These are phyloP conservation scores for Blastobotrys malaysiensis DNA, from an alignment of 1,139 yeast genomes.

Conservation along the genomic window DNA sequence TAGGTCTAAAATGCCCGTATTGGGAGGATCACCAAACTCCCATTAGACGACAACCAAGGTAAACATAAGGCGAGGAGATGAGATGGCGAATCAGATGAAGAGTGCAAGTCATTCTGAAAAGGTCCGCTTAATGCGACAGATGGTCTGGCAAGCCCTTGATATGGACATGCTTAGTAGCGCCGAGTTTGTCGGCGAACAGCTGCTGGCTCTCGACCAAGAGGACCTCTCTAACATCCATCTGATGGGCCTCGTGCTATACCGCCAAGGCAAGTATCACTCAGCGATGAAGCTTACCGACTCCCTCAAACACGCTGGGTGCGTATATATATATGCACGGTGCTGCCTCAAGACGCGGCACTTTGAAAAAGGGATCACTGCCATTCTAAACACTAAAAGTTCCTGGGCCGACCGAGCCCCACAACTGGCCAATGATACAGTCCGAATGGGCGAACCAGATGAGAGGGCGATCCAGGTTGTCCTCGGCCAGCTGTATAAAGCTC, in stretches of 20 bases:
- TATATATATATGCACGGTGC: conserved; percentile 61
- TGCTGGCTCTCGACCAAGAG: conserved; percentile 50
- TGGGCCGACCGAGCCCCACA: conserved; percentile 19
- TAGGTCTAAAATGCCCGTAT: background rate
- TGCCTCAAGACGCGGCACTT: conserved; percentile 53
- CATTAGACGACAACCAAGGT: background rate
- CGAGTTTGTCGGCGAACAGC: conserved; percentile 73
- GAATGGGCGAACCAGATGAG: conserved; percentile 51
- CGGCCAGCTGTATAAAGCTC: conserved; percentile 60
- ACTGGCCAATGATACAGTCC: conserved; percentile 12
- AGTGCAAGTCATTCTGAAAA: background rate
- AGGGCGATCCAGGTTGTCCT: conserved; percentile 60
- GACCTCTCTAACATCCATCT: conserved; percentile 56
- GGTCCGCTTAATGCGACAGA: conserved; percentile 18
- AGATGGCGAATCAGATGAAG: background rate
- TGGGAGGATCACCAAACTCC: background rate
- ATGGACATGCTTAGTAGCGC: conserved; percentile 66
- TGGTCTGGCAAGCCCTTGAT: conserved; percentile 64
- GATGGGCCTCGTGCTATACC: conserved; percentile 56
- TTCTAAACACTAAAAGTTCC: conserved; percentile 31
- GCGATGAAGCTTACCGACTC: conserved; percentile 37
- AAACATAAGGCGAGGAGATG: background rate
- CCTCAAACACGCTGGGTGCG: conserved; percentile 53
- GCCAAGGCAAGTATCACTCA: conserved; percentile 52
- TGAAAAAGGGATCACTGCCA: conserved; percentile 59